phyloP scores from a whole-genome alignment of 495 filamentous ascomycete genomes.

The Penicillium mononematosum region DNA sequence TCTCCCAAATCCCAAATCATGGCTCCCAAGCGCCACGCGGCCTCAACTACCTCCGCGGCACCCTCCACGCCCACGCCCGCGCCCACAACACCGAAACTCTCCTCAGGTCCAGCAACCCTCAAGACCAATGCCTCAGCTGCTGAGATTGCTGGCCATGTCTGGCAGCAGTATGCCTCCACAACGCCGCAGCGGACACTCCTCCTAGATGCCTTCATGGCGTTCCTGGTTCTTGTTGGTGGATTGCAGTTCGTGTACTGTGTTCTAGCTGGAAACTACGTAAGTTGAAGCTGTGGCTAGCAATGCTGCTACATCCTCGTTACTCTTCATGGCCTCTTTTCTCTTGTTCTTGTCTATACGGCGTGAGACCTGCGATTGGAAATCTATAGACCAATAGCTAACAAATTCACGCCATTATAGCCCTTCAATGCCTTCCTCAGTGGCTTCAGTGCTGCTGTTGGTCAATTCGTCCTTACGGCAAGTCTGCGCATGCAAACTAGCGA shows the following conservation, averaged over 20 bases:
- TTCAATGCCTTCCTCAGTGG: constrained; percentile 98
- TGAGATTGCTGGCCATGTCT: constrained; percentile 56
- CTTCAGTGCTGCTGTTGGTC: constrained; percentile 91
- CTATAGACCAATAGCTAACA: constrained; percentile 3
- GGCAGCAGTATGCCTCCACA: constrained; percentile 69
- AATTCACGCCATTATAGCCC: constrained; percentile 54
- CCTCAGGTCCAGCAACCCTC: constrained; percentile 45
- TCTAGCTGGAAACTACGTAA: constrained; percentile 89
- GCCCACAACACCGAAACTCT: constrained; percentile 36
- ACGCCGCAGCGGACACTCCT: constrained; percentile 92
- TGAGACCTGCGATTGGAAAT: constrained; percentile 1
- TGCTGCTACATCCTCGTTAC: not conserved
- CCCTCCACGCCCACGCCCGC: constrained; percentile 22
- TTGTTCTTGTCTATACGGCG: not conserved
- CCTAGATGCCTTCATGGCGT: constrained; percentile 88
- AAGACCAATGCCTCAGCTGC: constrained; percentile 47
- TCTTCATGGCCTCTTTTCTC: not conserved
- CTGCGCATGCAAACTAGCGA: constrained; percentile 85
- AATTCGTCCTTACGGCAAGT: constrained; percentile 90
- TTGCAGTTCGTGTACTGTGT: constrained; percentile 95
- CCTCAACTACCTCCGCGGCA: constrained; percentile 39
- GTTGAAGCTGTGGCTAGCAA: constrained; percentile 23
- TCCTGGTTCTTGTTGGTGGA: constrained; percentile 78
- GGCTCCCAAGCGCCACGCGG: constrained; percentile 51
- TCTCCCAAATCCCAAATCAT: constrained; percentile 33